Evolutionary conservation across 2,329 filamentous ascomycete species (phyloP).

Genomic region (Colletotrichum melonis): DNA sequence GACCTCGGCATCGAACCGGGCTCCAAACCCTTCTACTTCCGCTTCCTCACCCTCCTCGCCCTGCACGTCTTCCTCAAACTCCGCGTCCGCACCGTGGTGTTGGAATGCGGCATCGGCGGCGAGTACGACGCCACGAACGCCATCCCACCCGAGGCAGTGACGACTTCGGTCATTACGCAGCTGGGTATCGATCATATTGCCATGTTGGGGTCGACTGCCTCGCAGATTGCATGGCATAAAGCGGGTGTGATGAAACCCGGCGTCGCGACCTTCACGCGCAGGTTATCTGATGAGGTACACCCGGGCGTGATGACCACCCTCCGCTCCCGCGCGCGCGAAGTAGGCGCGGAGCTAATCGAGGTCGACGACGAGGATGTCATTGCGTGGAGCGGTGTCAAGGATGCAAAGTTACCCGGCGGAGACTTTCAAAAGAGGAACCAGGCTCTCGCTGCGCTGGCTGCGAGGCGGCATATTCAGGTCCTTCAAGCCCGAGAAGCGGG

Average conservation of each 20-base stretch:
- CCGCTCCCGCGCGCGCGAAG: slow-evolving; percentile 62
- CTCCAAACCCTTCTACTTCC: slow-evolving; percentile 67
- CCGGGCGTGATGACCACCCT: slow-evolving; percentile 59
- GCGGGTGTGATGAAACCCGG: slow-evolving; percentile 76
- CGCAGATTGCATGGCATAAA: slow-evolving; percentile 80
- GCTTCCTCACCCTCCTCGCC: slow-evolving; percentile 73
- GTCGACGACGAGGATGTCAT: slow-evolving; percentile 17
- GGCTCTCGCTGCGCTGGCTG: slow-evolving; percentile 62
- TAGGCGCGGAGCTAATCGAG: slow-evolving; percentile 56
- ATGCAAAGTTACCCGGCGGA: slow-evolving; percentile 63
- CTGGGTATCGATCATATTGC: slow-evolving; percentile 77
- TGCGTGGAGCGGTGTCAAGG: slow-evolving; percentile 38
- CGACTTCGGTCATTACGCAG: slow-evolving; percentile 71
- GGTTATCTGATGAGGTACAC: slow-evolving; percentile 29
- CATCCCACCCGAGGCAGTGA: slow-evolving; percentile 59
- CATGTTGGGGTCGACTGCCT: slow-evolving; percentile 70
- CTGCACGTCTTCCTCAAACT: slow-evolving; percentile 75
- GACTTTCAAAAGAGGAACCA: slow-evolving; percentile 71
- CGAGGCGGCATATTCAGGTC: slow-evolving; percentile 35
- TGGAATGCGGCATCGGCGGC: slow-evolving; percentile 76
- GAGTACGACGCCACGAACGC: slow-evolving; percentile 78
- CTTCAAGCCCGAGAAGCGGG: slow-evolving; percentile 55
- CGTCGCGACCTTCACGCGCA: slow-evolving; percentile 57
- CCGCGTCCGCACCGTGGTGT: slow-evolving; percentile 70
- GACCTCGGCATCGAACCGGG: slow-evolving; percentile 42